A percentile compares a stretch with the other conserved stretches of the same genome.
Conservation (phyloP, 2,329 filamentous ascomycete genomes). For the Pestalotiopsis sp. region DNA sequence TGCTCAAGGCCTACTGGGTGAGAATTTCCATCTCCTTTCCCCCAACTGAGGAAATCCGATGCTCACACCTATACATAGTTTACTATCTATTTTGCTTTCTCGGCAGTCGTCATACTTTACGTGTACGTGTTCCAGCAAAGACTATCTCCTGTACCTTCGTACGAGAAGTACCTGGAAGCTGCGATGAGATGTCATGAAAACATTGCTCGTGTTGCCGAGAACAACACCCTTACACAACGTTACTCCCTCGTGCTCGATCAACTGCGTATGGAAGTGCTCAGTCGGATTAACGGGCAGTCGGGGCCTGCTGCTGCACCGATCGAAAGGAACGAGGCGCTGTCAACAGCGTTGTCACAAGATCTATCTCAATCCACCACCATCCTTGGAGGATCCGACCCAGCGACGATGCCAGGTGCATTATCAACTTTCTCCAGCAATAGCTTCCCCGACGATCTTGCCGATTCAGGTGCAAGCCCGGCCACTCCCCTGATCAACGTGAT, state of each 20-base stretch:
- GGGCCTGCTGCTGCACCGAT: background rate
- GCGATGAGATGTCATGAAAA: slow-evolving; percentile 24
- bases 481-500: background rate
- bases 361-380: background rate
- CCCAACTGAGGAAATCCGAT: background rate
- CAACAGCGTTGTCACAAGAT: slow-evolving; percentile 26
- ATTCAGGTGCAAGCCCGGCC: background rate
- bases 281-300: slow-evolving; percentile 25
- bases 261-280: slow-evolving; percentile 22
- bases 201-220: slow-evolving; percentile 23
- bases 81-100: slow-evolving; percentile 28
- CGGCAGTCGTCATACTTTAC: slow-evolving; percentile 28
- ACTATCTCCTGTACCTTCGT: slow-evolving; percentile 11
- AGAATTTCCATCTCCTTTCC: background rate
- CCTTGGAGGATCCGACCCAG: background rate
- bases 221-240: slow-evolving; percentile 25
- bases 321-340: background rate
- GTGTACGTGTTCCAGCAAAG: slow-evolving; percentile 25
- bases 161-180: slow-evolving; percentile 19
- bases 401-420: background rate
- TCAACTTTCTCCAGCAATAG: background rate
- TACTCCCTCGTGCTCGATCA: slow-evolving; percentile 30
- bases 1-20: slow-evolving; percentile 35
- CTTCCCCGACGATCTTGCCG: background rate
- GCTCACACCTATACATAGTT: background rate